Evolutionary conservation across 305 asterid species (phyloP), one percentile per base, ranked within the genome.

Genomic region (Euphrasia arctica): DNA sequence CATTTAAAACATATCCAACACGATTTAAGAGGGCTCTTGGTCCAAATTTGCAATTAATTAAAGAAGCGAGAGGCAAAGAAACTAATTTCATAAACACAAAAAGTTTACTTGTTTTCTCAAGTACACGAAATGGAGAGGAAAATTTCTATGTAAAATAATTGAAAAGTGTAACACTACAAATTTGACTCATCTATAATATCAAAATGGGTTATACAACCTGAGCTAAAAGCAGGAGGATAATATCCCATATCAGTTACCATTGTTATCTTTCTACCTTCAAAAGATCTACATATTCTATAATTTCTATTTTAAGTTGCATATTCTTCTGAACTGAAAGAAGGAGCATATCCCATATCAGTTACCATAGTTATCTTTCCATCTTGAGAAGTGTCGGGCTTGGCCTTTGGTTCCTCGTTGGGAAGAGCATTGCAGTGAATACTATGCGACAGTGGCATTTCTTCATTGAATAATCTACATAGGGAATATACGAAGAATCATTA

Each of bases 351-450:
- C 2, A 69, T 54, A 47, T 80, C 81, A 1, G 92, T 75, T 47
- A 86, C 80, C 90, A 80, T 83, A 15, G 85, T 50, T 72, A 87
- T 86, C 69, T 72, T 88, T 50, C 80, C 79, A 55, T 63, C 85
- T 51, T 56, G 80, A 65, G 71, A 72, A 69, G 47, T 66, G 43
- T 72, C 76, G 3, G 80, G 52, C 27, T 60, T 43, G 7, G 8
- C 66, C 72, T 67, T 79, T 1, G 77, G 31, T 63, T 81, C 87
- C 66, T 76, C 90, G 71, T 86, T 87, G 2, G 83, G 82, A 42
- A 90, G 91, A 50, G 71, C 79, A 72, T 90, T 90, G 75, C 99
- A 94, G 79, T 94, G 84, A 55, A 94, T 81, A 22, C 85, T 90
- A 73, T 94, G 91, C 55, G 95, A 90, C 27, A 75, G 82, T 9